A percentile compares a stretch with the other conserved stretches of the same genome.
phyloP scores from a whole-genome alignment of 805 yeast species.

The Starmerella roubikii region DNA sequence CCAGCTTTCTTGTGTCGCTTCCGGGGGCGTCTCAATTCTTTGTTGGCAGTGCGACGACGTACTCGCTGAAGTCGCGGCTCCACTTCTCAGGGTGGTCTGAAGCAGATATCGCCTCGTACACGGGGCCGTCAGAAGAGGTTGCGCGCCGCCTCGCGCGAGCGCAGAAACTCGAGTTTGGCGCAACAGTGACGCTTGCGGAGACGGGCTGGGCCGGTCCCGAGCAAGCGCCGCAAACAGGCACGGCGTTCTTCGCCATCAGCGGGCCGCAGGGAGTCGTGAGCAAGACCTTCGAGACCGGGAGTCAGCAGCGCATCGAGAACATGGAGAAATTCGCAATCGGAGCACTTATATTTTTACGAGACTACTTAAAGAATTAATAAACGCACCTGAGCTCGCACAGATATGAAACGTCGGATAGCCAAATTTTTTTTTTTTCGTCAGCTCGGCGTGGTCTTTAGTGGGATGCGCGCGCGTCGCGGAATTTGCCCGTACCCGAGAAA shows the following conservation, averaged over 20 bases:
- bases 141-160: slow-evolving; percentile 68
- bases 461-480: too few relatives aligned
- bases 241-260: slow-evolving; percentile 56
- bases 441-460: too few relatives aligned
- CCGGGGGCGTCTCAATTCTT: slow-evolving; percentile 79
- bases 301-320: slow-evolving; percentile 43
- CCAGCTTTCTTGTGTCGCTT: slow-evolving; percentile 66
- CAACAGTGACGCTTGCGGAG: slow-evolving; percentile 70
- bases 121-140: slow-evolving; percentile 70
- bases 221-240: slow-evolving; percentile 37
- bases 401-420: too few relatives aligned
- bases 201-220: slow-evolving; percentile 81
- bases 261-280: slow-evolving; percentile 46
- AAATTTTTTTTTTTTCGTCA: too few relatives aligned
- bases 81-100: slow-evolving; percentile 68
- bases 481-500: too few relatives aligned
- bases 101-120: slow-evolving; percentile 53
- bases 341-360: slow-evolving; percentile 49
- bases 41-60: slow-evolving; percentile 72
- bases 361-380: background rate
- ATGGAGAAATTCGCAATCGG: slow-evolving; percentile 63
- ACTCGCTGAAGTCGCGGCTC: slow-evolving; percentile 60
- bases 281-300: slow-evolving; percentile 33
- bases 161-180: slow-evolving; percentile 64
- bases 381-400: too few relatives aligned